Conservation (phyloP, 768 basidiomycete species). For the Hemileccinum impolitum region DNA sequence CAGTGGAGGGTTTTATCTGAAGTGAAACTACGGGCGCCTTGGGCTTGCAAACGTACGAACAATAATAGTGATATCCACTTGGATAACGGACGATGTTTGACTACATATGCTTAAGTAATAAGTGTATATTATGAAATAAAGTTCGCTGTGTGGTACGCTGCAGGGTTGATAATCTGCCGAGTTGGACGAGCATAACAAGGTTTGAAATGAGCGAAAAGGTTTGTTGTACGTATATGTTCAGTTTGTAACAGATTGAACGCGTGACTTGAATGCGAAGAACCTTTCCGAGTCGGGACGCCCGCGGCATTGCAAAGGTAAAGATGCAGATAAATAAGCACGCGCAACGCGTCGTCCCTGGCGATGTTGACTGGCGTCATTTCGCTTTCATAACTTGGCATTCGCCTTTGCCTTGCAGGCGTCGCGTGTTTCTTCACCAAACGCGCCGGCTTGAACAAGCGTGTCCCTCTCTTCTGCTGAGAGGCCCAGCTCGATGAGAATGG, state of each 20-base stretch:
- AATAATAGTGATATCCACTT: too few relatives aligned
- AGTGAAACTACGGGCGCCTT: too few relatives aligned
- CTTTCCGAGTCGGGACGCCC: too few relatives aligned
- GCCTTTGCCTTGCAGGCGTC: constrained; percentile 13
- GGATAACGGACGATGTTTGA: too few relatives aligned
- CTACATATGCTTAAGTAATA: background rate
- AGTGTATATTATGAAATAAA: background rate
- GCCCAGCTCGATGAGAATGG: constrained; percentile 52
- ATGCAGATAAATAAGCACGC: background rate
- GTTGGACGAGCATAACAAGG: background rate
- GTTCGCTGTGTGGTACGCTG: background rate
- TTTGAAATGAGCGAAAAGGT: background rate
- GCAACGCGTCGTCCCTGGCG: too few relatives aligned
- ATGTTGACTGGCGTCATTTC: background rate
- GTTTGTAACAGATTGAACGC: background rate
- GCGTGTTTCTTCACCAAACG: constrained; percentile 37
- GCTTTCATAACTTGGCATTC: constrained; percentile 25
- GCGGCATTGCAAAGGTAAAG: too few relatives aligned
- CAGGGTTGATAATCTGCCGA: background rate
- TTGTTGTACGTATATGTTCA: too few relatives aligned
- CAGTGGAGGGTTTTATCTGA: too few relatives aligned
- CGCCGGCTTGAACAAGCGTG: constrained; percentile 44
- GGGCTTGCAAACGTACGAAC: too few relatives aligned
- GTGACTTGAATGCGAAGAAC: background rate
- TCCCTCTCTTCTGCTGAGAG: constrained; percentile 39